Base-by-base conservation (phyloP, 768 basidiomycete species). In the Strobilomyces echinocephalus region DNA sequence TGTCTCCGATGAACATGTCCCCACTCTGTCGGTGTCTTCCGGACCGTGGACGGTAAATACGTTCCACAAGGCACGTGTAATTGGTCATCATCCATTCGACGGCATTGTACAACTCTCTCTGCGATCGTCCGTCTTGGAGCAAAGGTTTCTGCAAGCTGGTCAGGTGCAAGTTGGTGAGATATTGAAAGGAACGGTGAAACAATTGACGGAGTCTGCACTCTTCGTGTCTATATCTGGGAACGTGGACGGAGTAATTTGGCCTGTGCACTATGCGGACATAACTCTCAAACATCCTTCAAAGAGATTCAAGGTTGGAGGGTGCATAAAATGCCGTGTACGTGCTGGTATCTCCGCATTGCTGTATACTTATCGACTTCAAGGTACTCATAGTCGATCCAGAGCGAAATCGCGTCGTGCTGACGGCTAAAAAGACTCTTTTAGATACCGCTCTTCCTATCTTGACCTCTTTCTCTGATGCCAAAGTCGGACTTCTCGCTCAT, bases 191-290 rank as follows among this genome's bases (percentile, higher is more conserved):
- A 91, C 85, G 0, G 82, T 99, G 57, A 95, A 91, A 73, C 85
- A 81, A 56, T 77, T 99, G 46, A 86, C 86, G 3, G 86, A 90
- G 53, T 78, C 81, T 33, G 87, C 82, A 1, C 72, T 99, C 35
- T 95, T 97, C 63, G 83, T 98, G 39, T 84, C 89, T 28, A 75
- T 98, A 51, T 83, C 87, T 5, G 92, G 91, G 6, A 90, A 81
- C 55, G 84, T 97, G 31, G 92, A 97, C 63, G 97, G 91, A 28
- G 87, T 97, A 26, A 78, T 97, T 20, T 97, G 91, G 89, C 94
- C 95, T 1, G 81, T 84, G 56, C 97, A 98, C 66, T 97, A 90
- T 66, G 93, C 97, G 11, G 97, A 99, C 68, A 94, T 98, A 63
- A 67, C 74, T n/a, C 78, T 98, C 61, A 97, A 94, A 66, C 89